Evolutionary conservation across 73 alveolate species (phyloP).

Genomic region (Blepharisma japonicum): DNA sequence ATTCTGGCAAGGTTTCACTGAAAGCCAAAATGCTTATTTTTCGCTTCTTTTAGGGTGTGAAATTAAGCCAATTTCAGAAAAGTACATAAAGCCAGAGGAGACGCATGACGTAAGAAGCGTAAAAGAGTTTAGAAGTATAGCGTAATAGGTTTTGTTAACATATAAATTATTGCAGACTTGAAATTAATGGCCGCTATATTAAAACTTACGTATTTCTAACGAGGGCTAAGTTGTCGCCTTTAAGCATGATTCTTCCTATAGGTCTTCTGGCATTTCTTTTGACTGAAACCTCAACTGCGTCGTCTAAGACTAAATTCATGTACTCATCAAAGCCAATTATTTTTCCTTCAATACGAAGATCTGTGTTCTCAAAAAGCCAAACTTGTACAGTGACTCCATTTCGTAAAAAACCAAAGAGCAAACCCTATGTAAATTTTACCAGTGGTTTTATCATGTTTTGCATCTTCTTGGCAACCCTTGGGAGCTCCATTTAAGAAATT

Average conservation of each 20-base stretch:
- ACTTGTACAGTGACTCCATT: constrained; percentile 60
- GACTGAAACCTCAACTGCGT: constrained; percentile 59
- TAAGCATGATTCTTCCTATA: constrained; percentile 68
- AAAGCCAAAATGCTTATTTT: constrained; percentile 19
- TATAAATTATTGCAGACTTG: no score
- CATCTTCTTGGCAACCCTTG: constrained; percentile 35
- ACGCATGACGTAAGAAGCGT: no score
- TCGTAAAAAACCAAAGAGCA: constrained; percentile 45
- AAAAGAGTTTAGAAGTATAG: no score
- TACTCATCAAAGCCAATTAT: constrained; percentile 70
- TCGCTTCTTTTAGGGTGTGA: constrained; percentile 10
- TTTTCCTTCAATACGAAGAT: constrained; percentile 67
- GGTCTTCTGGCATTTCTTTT: constrained; percentile 58
- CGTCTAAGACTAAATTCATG: constrained; percentile 75
- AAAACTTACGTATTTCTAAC: constrained; percentile 18
- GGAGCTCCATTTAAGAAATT: constrained; percentile 8
- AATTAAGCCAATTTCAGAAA: background rate
- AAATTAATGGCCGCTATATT: no score
- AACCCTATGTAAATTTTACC: constrained; percentile 47
- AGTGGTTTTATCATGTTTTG: constrained; percentile 61
- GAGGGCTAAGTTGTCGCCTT: constrained; percentile 77
- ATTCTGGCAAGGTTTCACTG: constrained; percentile 16
- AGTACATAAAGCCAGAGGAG: no score
- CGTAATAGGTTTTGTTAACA: no score
- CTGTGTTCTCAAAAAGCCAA: constrained; percentile 71